Evolutionary conservation across 139 green algal species (phyloP), one percentile per base, ranked within the genome.

Genomic region (Chlorella sorokiniana): DNA sequence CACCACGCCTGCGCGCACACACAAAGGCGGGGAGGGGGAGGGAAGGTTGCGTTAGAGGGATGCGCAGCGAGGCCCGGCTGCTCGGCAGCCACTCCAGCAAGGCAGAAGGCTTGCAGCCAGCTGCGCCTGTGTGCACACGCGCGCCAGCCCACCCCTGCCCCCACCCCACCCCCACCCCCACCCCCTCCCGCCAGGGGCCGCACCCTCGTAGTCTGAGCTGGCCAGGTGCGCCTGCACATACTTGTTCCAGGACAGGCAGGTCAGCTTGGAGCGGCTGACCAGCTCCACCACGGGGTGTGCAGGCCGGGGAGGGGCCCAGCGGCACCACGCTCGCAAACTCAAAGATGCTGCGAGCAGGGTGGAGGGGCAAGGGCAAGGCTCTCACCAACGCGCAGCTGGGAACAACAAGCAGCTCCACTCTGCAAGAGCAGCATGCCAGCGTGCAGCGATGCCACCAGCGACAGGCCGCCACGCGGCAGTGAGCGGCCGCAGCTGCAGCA

Each of bases 201-300:
- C 68, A 40, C 94, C 95, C 52, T 97, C 93, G 59, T 98, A 98
- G 81, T 98, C 94, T 16, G 84, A 86, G 48, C 68, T 89, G 10
- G 90, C 90, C 35, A 98, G 77, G 59, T 94, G 85, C 40, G 42
- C 56, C 48, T 65, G 37, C 40, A 83, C 45, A 69, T 87, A 88
- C 64, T 85, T 91, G 82, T 93, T 94, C 89, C 93, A 99, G 68
- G 90, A 88, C 7, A 97, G 84, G 83, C 91, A 95, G 69, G 83
- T 92, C 35, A 97, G 83, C 86, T 98, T 98, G 78, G 89, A 93
- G 37, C 89, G 88, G 18, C 90, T 90, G 9, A 86, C 80, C 35
- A 98, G 89, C 87, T 98, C 94, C 16, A 89, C 37, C 33, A 91
- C 85, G 95, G 95, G 52, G 85, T 56, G 67, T 74, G 72, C 31